phyloP scores from a whole-genome alignment of 2,329 filamentous ascomycete genomes.

The Colletotrichum plurivorum region DNA sequence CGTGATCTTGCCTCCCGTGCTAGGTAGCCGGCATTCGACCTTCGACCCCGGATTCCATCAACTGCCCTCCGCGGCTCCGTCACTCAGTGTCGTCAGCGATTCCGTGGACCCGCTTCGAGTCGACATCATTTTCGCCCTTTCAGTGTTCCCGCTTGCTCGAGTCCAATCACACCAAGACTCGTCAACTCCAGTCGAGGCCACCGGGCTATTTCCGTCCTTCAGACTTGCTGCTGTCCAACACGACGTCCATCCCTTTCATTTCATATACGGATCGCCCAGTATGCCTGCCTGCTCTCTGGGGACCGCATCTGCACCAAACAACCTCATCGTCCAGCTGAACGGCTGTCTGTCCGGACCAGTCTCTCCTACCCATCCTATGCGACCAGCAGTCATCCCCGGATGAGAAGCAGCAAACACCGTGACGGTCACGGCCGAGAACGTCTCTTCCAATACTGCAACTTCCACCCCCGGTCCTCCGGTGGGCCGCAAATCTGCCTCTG shows the following conservation, averaged over 20 bases:
- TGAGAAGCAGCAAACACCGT: slow-evolving; percentile 9
- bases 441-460: background rate
- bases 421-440: slow-evolving; percentile 14
- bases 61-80: background rate
- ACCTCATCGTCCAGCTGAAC: background rate
- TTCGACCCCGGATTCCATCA: slow-evolving; percentile 5
- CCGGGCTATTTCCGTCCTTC: background rate
- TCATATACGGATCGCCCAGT: background rate
- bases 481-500: slow-evolving; percentile 29
- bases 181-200: background rate
- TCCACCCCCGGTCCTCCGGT: slow-evolving; percentile 11
- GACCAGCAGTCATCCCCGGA: background rate
- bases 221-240: background rate
- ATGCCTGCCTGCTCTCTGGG: too few species aligned
- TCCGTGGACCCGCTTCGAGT: background rate
- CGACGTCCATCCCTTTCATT: background rate
- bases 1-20: background rate
- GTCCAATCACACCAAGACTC: background rate
- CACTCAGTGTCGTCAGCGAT: slow-evolving; percentile 1
- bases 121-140: too few species aligned
- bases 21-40: background rate
- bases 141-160: background rate
- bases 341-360: background rate
- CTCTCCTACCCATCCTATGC: background rate
- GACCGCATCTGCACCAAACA: background rate